Evolutionary conservation across 2,329 filamentous ascomycete genomes (phyloP).

Genomic region (Phialocephala sp.): DNA sequence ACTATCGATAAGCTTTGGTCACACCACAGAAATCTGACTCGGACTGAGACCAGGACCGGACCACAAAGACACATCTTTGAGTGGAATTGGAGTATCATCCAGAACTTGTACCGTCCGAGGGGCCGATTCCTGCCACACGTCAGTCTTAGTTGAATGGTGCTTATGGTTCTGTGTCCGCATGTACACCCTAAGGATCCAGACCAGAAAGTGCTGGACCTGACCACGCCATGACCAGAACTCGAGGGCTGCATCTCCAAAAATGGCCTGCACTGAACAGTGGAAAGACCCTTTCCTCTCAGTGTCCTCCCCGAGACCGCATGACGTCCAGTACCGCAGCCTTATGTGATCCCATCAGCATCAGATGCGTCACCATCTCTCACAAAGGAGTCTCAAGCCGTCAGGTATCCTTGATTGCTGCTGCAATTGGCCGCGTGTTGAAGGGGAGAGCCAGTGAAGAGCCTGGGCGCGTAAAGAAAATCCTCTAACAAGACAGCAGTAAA

Average conservation of each 20-base stretch:
- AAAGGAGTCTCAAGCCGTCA: slow-evolving; percentile 3
- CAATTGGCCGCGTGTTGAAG: slow-evolving; percentile 17
- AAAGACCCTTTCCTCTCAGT: background rate
- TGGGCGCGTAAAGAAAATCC: slow-evolving; percentile 10
- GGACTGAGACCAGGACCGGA: background rate
- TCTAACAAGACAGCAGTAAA: background rate
- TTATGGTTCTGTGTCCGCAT: background rate
- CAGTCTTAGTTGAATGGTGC: background rate
- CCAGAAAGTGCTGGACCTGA: background rate
- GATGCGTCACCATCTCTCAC: slow-evolving; percentile 2
- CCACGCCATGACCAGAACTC: background rate
- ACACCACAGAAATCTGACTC: background rate
- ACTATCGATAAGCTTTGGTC: slow-evolving; percentile 13
- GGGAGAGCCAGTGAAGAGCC: slow-evolving; percentile 8
- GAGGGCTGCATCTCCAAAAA: background rate
- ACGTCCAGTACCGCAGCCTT: background rate
- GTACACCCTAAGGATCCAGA: background rate
- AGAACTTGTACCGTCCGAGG: background rate
- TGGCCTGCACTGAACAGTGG: background rate
- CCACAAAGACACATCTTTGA: background rate
- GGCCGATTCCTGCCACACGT: background rate
- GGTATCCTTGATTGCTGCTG: slow-evolving; percentile 12
- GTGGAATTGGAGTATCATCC: background rate
- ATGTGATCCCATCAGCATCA: slow-evolving; percentile 11
- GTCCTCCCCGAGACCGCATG: background rate